Conservation (phyloP, 1,139 yeast genomes). For the Lodderomyces metapsilosis region DNA sequence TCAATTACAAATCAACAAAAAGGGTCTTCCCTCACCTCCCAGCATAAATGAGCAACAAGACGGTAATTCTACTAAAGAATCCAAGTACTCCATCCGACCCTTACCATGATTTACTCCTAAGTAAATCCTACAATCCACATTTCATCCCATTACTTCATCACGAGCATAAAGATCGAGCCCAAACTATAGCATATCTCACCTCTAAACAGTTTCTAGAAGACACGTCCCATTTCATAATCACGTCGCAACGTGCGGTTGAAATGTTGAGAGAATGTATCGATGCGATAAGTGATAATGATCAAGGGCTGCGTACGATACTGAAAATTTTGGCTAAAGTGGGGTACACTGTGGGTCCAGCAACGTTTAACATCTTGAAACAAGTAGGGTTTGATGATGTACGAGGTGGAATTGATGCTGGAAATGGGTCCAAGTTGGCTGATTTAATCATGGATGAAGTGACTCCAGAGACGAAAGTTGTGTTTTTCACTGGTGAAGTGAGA, state of each 20-base stretch:
- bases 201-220: constrained; percentile 33
- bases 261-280: constrained; percentile 53
- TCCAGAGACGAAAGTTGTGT: constrained; percentile 42
- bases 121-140: constrained; percentile 31
- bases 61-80: constrained; percentile 57
- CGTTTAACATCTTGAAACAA: constrained; percentile 55
- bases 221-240: constrained; percentile 59
- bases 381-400: constrained; percentile 67
- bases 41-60: constrained; percentile 4
- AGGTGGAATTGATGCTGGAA: constrained; percentile 81
- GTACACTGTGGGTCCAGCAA: constrained; percentile 93
- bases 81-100: constrained; percentile 65
- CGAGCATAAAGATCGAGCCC: constrained; percentile 48
- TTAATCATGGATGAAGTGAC: constrained; percentile 43
- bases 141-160: constrained; percentile 75
- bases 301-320: constrained; percentile 16
- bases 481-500: constrained; percentile 84
- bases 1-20: constrained; percentile 1
- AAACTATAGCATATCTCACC: constrained; percentile 41
- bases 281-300: constrained; percentile 17
- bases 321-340: constrained; percentile 49
- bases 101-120: constrained; percentile 44
- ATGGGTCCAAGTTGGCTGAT: constrained; percentile 70
- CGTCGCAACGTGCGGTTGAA: constrained; percentile 92
- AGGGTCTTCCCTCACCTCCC: too few species aligned